Percentiles rank a stretch among this genome's conserved stretches.
Conservation (phyloP, 1,139 yeast genomes). For the Lodderomyces parapsilosis region DNA sequence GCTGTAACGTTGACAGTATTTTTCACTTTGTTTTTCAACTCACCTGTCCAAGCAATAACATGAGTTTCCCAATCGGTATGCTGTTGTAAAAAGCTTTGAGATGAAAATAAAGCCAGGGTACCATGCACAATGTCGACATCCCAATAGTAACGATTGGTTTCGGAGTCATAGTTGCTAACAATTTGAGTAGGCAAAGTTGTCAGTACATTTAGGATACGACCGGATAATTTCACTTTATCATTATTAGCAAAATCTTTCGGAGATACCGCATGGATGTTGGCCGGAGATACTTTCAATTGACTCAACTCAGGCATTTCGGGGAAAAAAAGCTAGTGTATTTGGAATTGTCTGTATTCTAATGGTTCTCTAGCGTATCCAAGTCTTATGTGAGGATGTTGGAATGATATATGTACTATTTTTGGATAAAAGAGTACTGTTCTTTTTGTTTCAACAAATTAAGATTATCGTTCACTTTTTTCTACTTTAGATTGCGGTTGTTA, state of each 20-base stretch:
- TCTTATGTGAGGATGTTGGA: no score
- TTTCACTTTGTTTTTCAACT: slow-evolving; percentile 47
- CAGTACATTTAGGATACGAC: slow-evolving; percentile 67
- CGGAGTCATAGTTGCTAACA: slow-evolving; percentile 31
- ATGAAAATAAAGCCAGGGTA: slow-evolving; percentile 79
- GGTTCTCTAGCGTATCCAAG: no score
- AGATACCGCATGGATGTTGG: slow-evolving; percentile 19
- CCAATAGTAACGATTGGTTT: slow-evolving; percentile 38
- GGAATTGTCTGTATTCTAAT: no score
- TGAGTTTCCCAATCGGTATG: slow-evolving; percentile 84
- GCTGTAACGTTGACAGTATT: slow-evolving; percentile 14
- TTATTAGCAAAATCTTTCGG: slow-evolving; percentile 31
- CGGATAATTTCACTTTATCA: slow-evolving; percentile 43
- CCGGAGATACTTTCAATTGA: slow-evolving; percentile 8
- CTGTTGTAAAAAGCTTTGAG: slow-evolving; percentile 62
- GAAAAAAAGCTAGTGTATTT: background rate
- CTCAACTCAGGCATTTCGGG: slow-evolving; percentile 10
- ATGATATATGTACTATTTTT: no score
- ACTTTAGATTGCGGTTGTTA: background rate
- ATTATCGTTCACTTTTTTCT: background rate
- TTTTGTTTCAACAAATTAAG: background rate
- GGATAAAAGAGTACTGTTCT: no score
- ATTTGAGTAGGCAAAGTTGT: slow-evolving; percentile 69
- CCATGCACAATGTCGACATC: slow-evolving; percentile 71
- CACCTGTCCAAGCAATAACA: slow-evolving; percentile 96